These are phyloP conservation scores for Populus hybrid DNA, from an alignment of 441 rosid genomes.

Conservation along the genomic window DNA sequence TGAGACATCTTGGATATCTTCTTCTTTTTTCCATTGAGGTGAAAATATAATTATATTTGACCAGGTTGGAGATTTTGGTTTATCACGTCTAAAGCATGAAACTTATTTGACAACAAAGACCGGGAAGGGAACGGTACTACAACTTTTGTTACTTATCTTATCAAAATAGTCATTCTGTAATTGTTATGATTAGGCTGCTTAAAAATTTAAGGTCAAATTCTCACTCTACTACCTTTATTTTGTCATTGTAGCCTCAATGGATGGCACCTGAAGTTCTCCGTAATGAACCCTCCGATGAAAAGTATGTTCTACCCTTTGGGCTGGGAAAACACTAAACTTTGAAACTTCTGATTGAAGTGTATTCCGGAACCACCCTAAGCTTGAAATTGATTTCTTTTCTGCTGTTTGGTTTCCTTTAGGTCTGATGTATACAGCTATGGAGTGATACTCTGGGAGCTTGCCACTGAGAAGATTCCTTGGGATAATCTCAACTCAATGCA, in stretches of 20 bases:
- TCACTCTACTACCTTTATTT: constrained; percentile 10
- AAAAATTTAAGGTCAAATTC: neutral
- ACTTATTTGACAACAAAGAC: constrained; percentile 74
- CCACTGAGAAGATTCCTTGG: constrained; percentile 97
- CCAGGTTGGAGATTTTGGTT: constrained; percentile 97
- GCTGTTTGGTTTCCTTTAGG: constrained; percentile 37
- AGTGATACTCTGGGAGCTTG: constrained; percentile 91
- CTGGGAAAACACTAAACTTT: constrained; percentile 10
- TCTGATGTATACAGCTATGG: constrained; percentile 94
- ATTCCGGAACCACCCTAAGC: constrained; percentile 9
- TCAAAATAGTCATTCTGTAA: constrained; percentile 9
- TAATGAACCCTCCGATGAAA: constrained; percentile 88
- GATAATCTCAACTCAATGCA: constrained; percentile 93
- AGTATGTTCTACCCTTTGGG: constrained; percentile 43
- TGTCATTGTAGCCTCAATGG: constrained; percentile 84
- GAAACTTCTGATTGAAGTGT: constrained; percentile 14
- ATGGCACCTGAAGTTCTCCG: constrained; percentile 99
- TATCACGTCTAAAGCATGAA: constrained; percentile 85
- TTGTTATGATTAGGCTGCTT: neutral
- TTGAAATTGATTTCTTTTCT: neutral
- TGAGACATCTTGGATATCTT: neutral
- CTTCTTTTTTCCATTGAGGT: neutral
- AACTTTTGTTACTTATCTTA: constrained; percentile 1
- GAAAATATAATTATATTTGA: constrained; percentile 17
- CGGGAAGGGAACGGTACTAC: constrained; percentile 88